Conservation (phyloP, 2,329 filamentous ascomycete genomes). For the Ceratocystis variospora region DNA sequence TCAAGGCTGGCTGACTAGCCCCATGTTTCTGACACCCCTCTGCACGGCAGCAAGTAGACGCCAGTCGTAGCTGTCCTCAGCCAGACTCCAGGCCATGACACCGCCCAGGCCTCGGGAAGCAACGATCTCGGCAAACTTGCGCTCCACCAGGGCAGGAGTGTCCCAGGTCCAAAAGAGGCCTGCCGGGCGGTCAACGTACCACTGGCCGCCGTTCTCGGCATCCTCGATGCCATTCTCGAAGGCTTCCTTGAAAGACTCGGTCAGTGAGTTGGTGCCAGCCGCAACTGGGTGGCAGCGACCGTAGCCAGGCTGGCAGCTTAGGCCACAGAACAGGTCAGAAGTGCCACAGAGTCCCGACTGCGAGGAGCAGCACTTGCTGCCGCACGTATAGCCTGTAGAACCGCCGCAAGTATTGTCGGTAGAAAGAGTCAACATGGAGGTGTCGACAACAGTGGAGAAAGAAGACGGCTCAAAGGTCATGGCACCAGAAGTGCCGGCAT, state of each 20-base stretch:
- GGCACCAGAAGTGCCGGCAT: background rate
- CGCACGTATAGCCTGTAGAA: too few relatives aligned
- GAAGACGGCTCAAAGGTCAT: background rate
- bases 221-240: slow-evolving; percentile 42
- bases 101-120: slow-evolving; percentile 45
- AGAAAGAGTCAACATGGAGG: too few relatives aligned
- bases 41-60: background rate
- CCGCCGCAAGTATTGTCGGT: too few relatives aligned
- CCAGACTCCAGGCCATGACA: slow-evolving; percentile 64
- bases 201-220: slow-evolving; percentile 45
- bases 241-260: slow-evolving; percentile 43
- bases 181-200: slow-evolving; percentile 48
- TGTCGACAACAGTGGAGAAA: background rate
- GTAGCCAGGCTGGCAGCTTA: too few relatives aligned
- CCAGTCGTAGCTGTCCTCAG: slow-evolving; percentile 39
- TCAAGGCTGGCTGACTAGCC: background rate
- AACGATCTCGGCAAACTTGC: slow-evolving; percentile 50
- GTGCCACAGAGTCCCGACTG: too few relatives aligned
- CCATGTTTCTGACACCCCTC: background rate
- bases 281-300: too few relatives aligned
- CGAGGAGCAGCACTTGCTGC: too few relatives aligned
- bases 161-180: slow-evolving; percentile 64
- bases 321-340: too few relatives aligned
- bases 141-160: slow-evolving; percentile 42
- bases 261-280: too few relatives aligned